These are phyloP conservation scores for Zasmidium citrigriseum DNA, from an alignment of 2,329 filamentous ascomycete species.

Conservation along the genomic window DNA sequence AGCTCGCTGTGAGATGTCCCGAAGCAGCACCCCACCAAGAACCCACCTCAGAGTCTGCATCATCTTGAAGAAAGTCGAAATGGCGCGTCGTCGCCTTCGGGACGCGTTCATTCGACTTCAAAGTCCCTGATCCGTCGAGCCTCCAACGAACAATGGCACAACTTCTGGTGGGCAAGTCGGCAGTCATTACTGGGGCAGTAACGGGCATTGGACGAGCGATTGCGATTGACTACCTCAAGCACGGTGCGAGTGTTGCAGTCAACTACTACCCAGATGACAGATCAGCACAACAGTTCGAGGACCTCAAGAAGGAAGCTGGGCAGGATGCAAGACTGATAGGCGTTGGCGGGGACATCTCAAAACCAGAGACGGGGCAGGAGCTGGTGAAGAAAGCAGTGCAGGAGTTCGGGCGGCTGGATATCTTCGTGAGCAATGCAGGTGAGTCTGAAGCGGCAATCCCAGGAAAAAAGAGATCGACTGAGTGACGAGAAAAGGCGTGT, in stretches of 20 bases:
- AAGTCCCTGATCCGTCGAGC: neutral
- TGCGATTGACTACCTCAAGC: slow-evolving; percentile 72
- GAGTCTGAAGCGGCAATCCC: too few relatives aligned
- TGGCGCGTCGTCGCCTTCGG: slow-evolving; percentile 7
- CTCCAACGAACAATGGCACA: slow-evolving; percentile 11
- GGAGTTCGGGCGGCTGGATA: slow-evolving; percentile 56
- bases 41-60: neutral
- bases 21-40: slow-evolving; percentile 11
- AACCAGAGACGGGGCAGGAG: slow-evolving; percentile 68
- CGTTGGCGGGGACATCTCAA: slow-evolving; percentile 74
- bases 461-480: too few relatives aligned
- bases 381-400: slow-evolving; percentile 68
- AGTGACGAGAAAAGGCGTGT: too few relatives aligned
- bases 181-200: slow-evolving; percentile 82
- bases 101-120: slow-evolving; percentile 4
- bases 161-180: slow-evolving; percentile 71
- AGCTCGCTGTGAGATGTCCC: slow-evolving; percentile 14
- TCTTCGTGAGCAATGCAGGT: slow-evolving; percentile 89
- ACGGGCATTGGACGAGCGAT: slow-evolving; percentile 89
- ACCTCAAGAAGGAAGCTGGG: slow-evolving; percentile 47
- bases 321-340: slow-evolving; percentile 56
- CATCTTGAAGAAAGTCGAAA: slow-evolving; percentile 1
- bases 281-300: slow-evolving; percentile 48
- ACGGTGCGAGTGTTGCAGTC: slow-evolving; percentile 76
- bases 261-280: slow-evolving; percentile 70